Evolutionary conservation across 1,139 yeast genomes (phyloP), one percentile per base, ranked within the genome.

Genomic region (Kodamaea plutei): DNA sequence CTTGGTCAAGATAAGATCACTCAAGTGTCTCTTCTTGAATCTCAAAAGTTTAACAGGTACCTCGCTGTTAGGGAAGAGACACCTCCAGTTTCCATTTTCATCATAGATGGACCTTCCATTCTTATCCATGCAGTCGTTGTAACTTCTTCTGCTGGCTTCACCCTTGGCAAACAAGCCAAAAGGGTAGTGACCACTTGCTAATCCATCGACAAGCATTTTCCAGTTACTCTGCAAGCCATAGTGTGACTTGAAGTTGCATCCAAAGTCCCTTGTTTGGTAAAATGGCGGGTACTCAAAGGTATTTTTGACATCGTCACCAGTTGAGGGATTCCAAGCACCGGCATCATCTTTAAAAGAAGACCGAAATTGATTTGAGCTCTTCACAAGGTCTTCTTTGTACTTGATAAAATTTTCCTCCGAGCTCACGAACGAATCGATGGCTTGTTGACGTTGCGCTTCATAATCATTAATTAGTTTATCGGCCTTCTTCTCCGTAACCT

Each of bases 101-200:
- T 84, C 91, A 95, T 95, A 88, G 6, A 79, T 77, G 1, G 85
- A 73, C 11, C 71, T 62, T 1, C 96, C 96, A 4, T 76, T 59
- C 28, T 71, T 63, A 19, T 72, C 72, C 46, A 70, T 48, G 53
- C 96, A 88, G 26, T 73, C 69, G 37, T 73, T 66, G 52, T 79
- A 84, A 39, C 73, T 71, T 30, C 71, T 58, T 2, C 72, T 60
- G 1, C 80, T 65, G 2, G 96, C 96, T 6, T 73, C 67, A 6
- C 79, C 79, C 40, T 64, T 72, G 2, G 82, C 69, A 51, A 72
- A 69, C 34, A 68, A 54, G 0, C 84, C 84, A 39, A 52, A 67
- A 1, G 71, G 69, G 3, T 67, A 52, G 17, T 43, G 37, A 4
- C 59, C 20, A 10, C 51, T 17, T 10, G 12, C 11, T 4, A 13